Conservation (phyloP, 495 filamentous ascomycete genomes). For the Aspergillus saccharolyticus region DNA sequence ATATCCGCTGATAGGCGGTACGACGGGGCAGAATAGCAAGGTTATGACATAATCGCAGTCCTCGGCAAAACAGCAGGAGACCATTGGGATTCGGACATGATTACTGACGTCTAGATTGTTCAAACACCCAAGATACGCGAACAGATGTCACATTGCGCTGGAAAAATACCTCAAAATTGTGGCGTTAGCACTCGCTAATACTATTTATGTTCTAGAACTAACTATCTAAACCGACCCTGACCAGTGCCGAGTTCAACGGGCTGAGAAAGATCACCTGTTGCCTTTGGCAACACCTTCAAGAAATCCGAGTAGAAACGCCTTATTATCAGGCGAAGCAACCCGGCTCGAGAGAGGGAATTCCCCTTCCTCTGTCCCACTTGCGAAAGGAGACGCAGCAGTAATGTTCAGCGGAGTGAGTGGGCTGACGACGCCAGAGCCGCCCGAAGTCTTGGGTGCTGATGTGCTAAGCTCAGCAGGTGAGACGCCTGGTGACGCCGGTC, state of each 20-base stretch:
- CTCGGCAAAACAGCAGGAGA: too few relatives aligned
- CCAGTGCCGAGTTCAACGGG: neutral
- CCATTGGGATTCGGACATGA: too few relatives aligned
- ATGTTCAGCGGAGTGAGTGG: constrained; percentile 43
- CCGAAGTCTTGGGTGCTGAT: constrained; percentile 16
- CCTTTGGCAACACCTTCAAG: constrained; percentile 56
- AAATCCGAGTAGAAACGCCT: constrained; percentile 75
- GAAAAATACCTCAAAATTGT: neutral
- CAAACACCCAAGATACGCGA: too few relatives aligned
- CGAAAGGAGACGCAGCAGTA: constrained; percentile 36
- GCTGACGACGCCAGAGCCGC: constrained; percentile 34
- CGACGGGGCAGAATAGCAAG: neutral
- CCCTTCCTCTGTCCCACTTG: constrained; percentile 36
- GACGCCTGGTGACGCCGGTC: constrained; percentile 26
- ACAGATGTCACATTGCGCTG: neutral
- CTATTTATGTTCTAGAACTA: too few relatives aligned
- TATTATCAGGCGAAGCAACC: constrained; percentile 64
- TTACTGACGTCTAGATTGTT: too few relatives aligned
- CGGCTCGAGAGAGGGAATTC: constrained; percentile 37
- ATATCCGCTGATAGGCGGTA: neutral
- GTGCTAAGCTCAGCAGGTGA: constrained; percentile 18
- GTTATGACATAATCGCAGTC: neutral
- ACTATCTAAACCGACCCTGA: neutral
- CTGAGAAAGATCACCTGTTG: constrained; percentile 22
- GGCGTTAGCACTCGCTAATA: neutral